Conservation (phyloP, 2,329 filamentous ascomycete genomes). For the Aspergillus quadricinctus region DNA sequence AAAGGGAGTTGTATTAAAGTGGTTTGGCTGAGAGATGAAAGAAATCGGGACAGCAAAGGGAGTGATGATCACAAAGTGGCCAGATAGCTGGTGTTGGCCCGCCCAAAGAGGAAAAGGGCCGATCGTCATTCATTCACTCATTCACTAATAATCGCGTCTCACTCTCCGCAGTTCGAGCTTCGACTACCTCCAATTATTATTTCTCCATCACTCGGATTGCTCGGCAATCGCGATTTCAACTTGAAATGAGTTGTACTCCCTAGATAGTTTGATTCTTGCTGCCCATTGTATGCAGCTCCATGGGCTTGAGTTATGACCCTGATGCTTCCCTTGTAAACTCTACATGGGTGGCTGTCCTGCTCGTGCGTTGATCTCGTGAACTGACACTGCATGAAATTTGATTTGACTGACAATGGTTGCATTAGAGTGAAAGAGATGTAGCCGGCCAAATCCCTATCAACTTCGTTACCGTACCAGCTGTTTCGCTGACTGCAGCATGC, state of each 20-base stretch:
- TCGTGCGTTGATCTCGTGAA: slow-evolving; percentile 25
- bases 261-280: not conserved
- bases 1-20: not conserved
- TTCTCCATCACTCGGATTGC: not conserved
- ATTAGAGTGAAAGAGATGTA: slow-evolving; percentile 59
- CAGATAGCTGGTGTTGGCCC: slow-evolving; percentile 3
- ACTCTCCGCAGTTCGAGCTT: not conserved
- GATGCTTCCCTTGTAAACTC: slow-evolving; percentile 32
- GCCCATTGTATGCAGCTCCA: slow-evolving; percentile 20
- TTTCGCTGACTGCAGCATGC: slow-evolving; percentile 56
- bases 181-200: not conserved
- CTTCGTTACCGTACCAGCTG: slow-evolving; percentile 54
- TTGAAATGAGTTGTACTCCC: not conserved
- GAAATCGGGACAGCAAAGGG: not conserved
- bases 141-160: no score
- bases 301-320: slow-evolving; percentile 42
- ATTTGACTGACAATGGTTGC: slow-evolving; percentile 8
- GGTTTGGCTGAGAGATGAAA: slow-evolving; percentile 9
- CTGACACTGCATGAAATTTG: not conserved
- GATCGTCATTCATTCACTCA: not conserved
- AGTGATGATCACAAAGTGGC: slow-evolving; percentile 1
- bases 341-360: slow-evolving; percentile 37
- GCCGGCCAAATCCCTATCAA: slow-evolving; percentile 58
- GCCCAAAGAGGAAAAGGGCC: slow-evolving; percentile 11
- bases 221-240: not conserved